Percentiles rank a stretch among this genome's conserved stretches.
phyloP scores from a whole-genome alignment of 345 rosid species.

The Eucalyptus guilfoylei region DNA sequence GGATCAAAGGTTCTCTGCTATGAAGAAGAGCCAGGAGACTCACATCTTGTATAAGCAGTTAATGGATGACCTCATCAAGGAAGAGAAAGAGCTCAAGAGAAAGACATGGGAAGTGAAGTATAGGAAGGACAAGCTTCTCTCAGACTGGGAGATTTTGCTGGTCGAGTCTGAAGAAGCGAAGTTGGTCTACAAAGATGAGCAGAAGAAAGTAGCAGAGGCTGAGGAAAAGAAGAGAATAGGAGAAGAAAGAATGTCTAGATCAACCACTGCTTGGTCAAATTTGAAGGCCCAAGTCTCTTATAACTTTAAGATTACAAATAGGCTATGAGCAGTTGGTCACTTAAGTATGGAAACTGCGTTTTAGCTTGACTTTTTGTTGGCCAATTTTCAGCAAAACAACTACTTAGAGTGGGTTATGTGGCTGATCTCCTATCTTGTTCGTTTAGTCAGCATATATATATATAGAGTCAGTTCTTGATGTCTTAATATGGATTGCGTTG shows the following conservation, averaged over 20 bases:
- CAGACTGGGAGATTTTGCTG: neutral
- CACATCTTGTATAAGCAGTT: neutral
- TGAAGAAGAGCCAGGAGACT: neutral
- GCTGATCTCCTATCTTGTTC: too few relatives aligned
- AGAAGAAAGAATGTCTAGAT: neutral
- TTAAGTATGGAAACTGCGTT: neutral
- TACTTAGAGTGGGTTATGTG: neutral
- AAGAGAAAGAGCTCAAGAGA: neutral
- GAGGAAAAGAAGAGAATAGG: neutral
- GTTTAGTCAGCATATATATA: too few relatives aligned
- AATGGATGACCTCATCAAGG: neutral
- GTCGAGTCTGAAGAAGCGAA: neutral
- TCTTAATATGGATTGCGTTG: too few relatives aligned
- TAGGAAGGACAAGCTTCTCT: neutral
- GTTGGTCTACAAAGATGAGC: neutral
- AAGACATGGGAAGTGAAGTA: neutral
- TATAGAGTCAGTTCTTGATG: too few relatives aligned
- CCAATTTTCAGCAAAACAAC: neutral
- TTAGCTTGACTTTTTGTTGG: neutral
- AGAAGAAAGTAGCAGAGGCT: neutral
- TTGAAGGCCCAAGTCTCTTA: neutral
- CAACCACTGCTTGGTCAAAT: too few relatives aligned
- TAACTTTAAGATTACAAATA: too few relatives aligned
- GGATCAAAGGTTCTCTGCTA: neutral
- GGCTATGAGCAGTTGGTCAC: neutral